phyloP scores from a whole-genome alignment of 2,329 filamentous ascomycete species.

The Aspergillus luchuensis region DNA sequence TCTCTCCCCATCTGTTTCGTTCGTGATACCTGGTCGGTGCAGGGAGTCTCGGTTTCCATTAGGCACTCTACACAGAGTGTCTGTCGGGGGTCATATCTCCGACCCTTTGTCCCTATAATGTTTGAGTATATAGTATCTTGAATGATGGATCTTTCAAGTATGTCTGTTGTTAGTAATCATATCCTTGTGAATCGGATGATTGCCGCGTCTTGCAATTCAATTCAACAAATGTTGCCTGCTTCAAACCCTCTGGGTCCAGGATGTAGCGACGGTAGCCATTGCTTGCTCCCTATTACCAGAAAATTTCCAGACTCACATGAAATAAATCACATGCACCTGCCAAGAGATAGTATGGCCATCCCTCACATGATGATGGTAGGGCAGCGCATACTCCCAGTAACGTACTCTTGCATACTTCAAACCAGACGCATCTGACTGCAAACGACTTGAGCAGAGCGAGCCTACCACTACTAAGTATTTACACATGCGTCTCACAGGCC shows the following conservation, averaged over 20 bases:
- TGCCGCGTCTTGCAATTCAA: too few species aligned
- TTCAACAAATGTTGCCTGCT: too few species aligned
- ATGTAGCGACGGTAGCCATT: not conserved
- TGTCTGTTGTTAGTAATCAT: not conserved
- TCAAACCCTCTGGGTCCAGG: not conserved
- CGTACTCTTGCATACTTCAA: not conserved
- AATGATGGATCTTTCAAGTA: not conserved
- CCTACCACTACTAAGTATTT: too few species aligned
- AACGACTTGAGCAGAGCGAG: not conserved
- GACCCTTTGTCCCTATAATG: not conserved
- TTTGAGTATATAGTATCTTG: not conserved
- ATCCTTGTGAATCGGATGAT: not conserved
- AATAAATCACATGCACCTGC: not conserved
- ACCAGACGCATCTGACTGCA: not conserved
- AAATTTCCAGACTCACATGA: not conserved
- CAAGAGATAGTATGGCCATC: not conserved
- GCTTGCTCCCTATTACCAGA: not conserved
- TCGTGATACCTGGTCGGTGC: constrained; percentile 3
- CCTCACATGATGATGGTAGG: too few species aligned
- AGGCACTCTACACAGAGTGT: not conserved
- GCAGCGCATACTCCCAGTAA: too few species aligned
- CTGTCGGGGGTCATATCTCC: not conserved
- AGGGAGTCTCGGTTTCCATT: constrained; percentile 1
- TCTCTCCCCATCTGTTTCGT: not conserved
- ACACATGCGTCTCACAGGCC: not conserved